These are phyloP conservation scores for Bruguiera sexangula DNA, from an alignment of 345 rosid genomes.

Conservation along the genomic window DNA sequence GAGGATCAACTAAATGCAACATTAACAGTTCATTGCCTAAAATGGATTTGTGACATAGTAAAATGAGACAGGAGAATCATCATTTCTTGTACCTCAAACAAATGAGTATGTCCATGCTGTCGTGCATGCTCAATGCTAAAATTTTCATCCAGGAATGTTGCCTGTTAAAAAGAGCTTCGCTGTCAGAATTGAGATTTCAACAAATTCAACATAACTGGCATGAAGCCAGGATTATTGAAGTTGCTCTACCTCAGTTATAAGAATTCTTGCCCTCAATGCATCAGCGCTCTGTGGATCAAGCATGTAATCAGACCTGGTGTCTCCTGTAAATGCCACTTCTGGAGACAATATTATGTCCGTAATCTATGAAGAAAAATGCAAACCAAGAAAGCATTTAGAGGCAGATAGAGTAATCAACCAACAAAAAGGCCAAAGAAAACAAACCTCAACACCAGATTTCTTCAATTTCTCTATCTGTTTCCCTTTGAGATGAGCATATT, in stretches of 20 bases:
- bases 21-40: not conserved
- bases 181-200: conserved; percentile 6
- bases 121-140: conserved; percentile 71
- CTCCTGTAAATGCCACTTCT: conserved; percentile 94
- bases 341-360: conserved; percentile 81
- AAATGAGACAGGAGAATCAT: conserved; percentile 8
- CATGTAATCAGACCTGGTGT: conserved; percentile 92
- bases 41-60: not conserved
- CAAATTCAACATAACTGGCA: not conserved
- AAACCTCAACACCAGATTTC: conserved; percentile 83
- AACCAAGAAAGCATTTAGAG: conserved; percentile 15
- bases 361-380: conserved; percentile 46
- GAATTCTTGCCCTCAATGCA: conserved; percentile 89
- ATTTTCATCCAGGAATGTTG: conserved; percentile 79
- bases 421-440: conserved; percentile 6
- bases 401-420: not conserved
- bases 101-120: conserved; percentile 79
- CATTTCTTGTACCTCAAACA: conserved; percentile 55
- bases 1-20: not conserved
- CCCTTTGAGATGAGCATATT: conserved; percentile 82
- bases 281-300: conserved; percentile 92
- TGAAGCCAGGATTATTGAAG: too few species aligned
- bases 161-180: conserved; percentile 43
- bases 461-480: conserved; percentile 89
- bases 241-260: conserved; percentile 74